Base-by-base conservation (phyloP, 495 filamentous ascomycete genomes). In the Daldinia concentrica region DNA sequence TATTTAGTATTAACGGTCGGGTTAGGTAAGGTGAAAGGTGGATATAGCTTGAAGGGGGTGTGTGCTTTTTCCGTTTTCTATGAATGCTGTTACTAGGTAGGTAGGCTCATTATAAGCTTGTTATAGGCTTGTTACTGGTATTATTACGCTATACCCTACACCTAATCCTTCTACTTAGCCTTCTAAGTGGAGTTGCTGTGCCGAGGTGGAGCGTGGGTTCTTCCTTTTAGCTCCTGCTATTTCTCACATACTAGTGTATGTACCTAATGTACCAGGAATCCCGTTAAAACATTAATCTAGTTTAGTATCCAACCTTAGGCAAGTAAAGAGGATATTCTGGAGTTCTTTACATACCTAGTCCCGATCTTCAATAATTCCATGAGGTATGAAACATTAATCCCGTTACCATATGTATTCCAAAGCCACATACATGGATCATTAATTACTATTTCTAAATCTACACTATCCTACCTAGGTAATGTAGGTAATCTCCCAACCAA, bases 11-110 rank as follows among this genome's bases (percentile, higher is more conserved):
- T 57, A 48, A 60, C 8, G 27, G 48, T 56, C 41, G 34, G 48
- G 58, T 62, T 61, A 66, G 32, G 57, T 66, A 60, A 60, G 43
- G 43, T 48, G n/a, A 32, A 71, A 66, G 59, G 58, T 56, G 58
- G 48, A 45, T 32, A 36, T 57, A 57, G 17, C 54, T 57, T 56
- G 15, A 29, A 56, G 27, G 52, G 52, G 29, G 29, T 15, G 52
- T 34, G 50, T 56, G 52, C 52, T 22, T 56, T 34, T 30, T 34
- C 17, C n/a, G 7, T 56, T 56, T 34, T 32, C 52, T 56, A 14
- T 24, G 27, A 56, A 56, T 9, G 30, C 17, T 29, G 17, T 52
- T 52, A 14, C 11, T 14, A 36, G n/a, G n/a, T n/a, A n/a, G n/a
- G n/a, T n/a, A n/a, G 12, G 3, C 12, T 36, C 14, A 36, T 14